Conservation (phyloP, 2,329 filamentous ascomycete genomes). For the Alternaria burnsii region DNA sequence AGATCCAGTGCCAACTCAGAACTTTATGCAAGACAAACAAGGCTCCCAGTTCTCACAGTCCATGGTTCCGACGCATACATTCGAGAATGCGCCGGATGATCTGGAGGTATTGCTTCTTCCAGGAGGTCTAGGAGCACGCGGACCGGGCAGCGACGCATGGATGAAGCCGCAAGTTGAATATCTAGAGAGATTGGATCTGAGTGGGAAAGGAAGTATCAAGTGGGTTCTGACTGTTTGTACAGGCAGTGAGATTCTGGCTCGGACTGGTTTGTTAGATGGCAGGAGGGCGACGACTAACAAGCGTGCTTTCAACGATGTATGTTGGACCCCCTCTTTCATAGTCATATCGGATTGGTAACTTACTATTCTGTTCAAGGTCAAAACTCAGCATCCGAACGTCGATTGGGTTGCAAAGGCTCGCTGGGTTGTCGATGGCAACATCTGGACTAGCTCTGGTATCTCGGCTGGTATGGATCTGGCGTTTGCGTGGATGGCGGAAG, state of each 20-base stretch:
- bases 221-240: slow-evolving; percentile 73
- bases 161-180: slow-evolving; percentile 56
- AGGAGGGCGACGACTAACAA: slow-evolving; percentile 73
- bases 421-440: slow-evolving; percentile 71
- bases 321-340: neutral
- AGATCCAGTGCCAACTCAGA: slow-evolving; percentile 45
- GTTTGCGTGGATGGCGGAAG: slow-evolving; percentile 63
- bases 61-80: slow-evolving; percentile 64
- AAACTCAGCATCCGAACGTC: slow-evolving; percentile 59
- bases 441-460: slow-evolving; percentile 72
- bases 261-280: slow-evolving; percentile 68
- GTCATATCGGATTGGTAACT: neutral
- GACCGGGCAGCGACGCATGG: slow-evolving; percentile 35
- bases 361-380: slow-evolving; percentile 45
- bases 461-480: slow-evolving; percentile 70
- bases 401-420: slow-evolving; percentile 69
- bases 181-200: slow-evolving; percentile 56
- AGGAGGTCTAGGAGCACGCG: slow-evolving; percentile 63
- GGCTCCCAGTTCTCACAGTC: slow-evolving; percentile 46
- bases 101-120: slow-evolving; percentile 73
- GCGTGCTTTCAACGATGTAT: slow-evolving; percentile 56
- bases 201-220: slow-evolving; percentile 53
- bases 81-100: slow-evolving; percentile 57
- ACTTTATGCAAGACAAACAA: slow-evolving; percentile 15
- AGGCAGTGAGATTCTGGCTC: slow-evolving; percentile 66